Percentiles rank a stretch among this genome's conserved stretches.
These are phyloP conservation scores for Fusarium redolens DNA, from an alignment of 2,329 filamentous ascomycete species.

Conservation along the genomic window DNA sequence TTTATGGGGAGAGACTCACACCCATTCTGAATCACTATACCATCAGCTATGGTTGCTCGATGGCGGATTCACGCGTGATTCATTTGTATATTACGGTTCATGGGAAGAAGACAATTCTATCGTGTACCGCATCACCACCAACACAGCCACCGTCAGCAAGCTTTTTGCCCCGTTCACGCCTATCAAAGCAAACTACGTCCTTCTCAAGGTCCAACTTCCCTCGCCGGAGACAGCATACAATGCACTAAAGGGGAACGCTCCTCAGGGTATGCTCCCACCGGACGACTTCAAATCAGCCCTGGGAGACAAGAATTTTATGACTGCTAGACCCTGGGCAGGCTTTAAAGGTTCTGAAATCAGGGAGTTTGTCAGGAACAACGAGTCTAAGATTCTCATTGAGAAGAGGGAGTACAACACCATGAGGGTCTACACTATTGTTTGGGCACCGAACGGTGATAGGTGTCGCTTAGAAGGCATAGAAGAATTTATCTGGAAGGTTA, in stretches of 20 bases:
- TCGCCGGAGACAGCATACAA: not conserved
- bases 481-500: rapidly evolving
- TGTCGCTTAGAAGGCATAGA: not conserved
- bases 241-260: not conserved
- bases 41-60: not conserved
- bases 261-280: not conserved
- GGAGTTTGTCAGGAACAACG: not conserved
- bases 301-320: not conserved
- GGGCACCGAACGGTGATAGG: not conserved
- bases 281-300: not conserved
- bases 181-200: not conserved
- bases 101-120: not conserved
- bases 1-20: not conserved
- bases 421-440: not conserved
- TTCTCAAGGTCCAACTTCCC: not conserved
- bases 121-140: not conserved
- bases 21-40: not conserved
- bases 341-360: not conserved
- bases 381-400: not conserved
- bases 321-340: not conserved
- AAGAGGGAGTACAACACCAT: not conserved
- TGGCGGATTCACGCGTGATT: not conserved
- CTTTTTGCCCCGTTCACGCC: not conserved
- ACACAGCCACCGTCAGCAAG: rapidly evolving
- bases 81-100: not conserved